phyloP scores from a whole-genome alignment of 2,329 filamentous ascomycete species.

The Hymenoscyphus fructigenus region DNA sequence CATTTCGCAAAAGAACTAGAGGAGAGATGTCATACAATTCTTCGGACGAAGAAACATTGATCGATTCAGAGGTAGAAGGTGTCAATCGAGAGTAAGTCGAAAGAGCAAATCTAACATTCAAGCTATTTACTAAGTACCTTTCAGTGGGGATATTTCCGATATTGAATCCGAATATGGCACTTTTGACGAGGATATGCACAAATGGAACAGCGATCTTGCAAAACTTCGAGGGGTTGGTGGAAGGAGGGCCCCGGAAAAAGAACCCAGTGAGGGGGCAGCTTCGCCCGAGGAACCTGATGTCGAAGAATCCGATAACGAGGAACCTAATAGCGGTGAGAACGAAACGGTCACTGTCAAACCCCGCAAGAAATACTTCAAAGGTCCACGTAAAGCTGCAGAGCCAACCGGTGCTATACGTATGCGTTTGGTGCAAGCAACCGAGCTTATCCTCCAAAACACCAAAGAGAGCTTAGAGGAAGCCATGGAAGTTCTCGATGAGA shows the following conservation, averaged over 20 bases:
- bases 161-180: constrained; percentile 45
- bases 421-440: constrained; percentile 64
- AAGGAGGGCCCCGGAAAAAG: neutral
- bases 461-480: constrained; percentile 51
- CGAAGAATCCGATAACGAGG: neutral
- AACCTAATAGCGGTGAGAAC: neutral
- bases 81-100: constrained; percentile 8
- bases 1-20: neutral
- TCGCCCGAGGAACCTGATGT: neutral
- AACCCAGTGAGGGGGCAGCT: neutral
- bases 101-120: neutral
- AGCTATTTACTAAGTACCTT: neutral
- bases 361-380: constrained; percentile 30
- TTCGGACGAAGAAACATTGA: neutral
- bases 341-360: neutral
- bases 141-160: constrained; percentile 29
- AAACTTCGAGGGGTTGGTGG: constrained; percentile 15
- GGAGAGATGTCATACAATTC: neutral
- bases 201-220: constrained; percentile 36
- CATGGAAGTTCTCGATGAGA: constrained; percentile 57
- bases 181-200: constrained; percentile 41
- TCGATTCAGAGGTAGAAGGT: neutral
- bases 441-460: constrained; percentile 62
- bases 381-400: constrained; percentile 58
- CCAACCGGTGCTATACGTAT: constrained; percentile 70